A percentile compares a stretch with the other conserved stretches of the same genome.
Conservation (phyloP, 441 rosid species). For the Corymbia citriodora region DNA sequence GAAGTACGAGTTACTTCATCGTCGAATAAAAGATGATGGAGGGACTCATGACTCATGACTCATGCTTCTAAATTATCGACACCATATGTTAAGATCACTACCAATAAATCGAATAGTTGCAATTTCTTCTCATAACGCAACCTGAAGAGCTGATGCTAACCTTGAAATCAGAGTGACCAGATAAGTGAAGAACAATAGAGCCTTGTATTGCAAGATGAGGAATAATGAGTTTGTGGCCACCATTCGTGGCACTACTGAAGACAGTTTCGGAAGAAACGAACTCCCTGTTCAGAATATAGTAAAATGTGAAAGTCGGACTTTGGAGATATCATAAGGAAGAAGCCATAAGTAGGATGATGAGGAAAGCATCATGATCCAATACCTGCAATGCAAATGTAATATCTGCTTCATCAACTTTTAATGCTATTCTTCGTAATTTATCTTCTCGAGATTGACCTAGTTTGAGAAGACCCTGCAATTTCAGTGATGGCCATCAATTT, state of each 20-base stretch:
- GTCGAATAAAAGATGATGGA: not conserved
- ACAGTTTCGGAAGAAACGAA: conserved; percentile 82
- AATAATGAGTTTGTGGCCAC: not conserved
- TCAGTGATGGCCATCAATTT: not conserved
- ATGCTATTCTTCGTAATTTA: conserved; percentile 52
- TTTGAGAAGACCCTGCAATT: conserved; percentile 67
- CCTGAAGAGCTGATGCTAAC: not conserved
- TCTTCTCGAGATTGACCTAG: conserved; percentile 66
- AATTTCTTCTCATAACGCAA: not conserved
- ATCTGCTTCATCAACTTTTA: conserved; percentile 76
- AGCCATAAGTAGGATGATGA: not conserved
- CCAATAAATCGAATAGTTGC: not conserved
- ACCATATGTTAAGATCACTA: not conserved
- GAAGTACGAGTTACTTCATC: not conserved
- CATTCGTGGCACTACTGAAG: conserved; percentile 30
- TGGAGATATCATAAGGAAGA: not conserved
- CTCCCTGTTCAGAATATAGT: conserved; percentile 42
- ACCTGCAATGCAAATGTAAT: conserved; percentile 87
- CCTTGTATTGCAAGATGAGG: not conserved
- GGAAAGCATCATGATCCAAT: not conserved
- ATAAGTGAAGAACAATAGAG: not conserved
- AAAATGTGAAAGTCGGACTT: not conserved
- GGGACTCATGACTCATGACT: not conserved
- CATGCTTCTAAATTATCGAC: not conserved
- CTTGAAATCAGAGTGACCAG: not conserved